Evolutionary conservation across 2,329 filamentous ascomycete genomes (phyloP).

Genomic region (Madurella mycetomatis): DNA sequence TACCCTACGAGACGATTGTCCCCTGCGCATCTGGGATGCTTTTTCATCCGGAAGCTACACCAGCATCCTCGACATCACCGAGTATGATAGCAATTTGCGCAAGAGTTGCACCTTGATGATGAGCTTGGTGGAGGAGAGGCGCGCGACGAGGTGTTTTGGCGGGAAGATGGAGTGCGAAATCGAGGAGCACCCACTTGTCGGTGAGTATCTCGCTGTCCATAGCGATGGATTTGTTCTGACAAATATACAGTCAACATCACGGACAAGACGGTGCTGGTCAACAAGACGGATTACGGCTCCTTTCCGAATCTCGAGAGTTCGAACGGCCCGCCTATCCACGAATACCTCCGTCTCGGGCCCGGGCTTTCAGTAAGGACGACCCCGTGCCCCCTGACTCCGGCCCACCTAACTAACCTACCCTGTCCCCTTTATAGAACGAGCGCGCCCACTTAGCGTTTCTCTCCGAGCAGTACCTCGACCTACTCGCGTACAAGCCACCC

Average conservation of each 20-base stretch:
- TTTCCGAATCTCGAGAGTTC: conserved; percentile 45
- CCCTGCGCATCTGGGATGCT: conserved; percentile 43
- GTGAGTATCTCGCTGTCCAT: conserved; percentile 34
- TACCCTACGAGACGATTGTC: conserved; percentile 37
- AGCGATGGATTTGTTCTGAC: conserved; percentile 2
- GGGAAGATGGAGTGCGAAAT: conserved; percentile 37
- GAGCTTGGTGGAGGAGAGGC: conserved; percentile 48
- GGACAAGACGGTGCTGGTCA: conserved; percentile 37
- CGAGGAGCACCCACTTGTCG: conserved; percentile 41
- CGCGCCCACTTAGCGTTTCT: conserved; percentile 48
- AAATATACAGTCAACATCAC: conserved; percentile 36
- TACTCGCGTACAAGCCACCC: conserved; percentile 45
- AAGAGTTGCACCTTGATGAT: conserved; percentile 50
- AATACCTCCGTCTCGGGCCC: conserved; percentile 48
- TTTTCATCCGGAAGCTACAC: conserved; percentile 48
- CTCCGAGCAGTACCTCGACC: conserved; percentile 48
- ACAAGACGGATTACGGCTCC: conserved; percentile 49
- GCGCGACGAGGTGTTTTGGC: conserved; percentile 42
- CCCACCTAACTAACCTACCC: not conserved
- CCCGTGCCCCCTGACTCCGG: not conserved
- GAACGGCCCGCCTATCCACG: conserved; percentile 36
- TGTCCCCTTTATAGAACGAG: conserved; percentile 35
- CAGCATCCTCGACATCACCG: conserved; percentile 45
- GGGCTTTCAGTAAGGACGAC: conserved; percentile 42
- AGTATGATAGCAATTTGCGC: conserved; percentile 41